phyloP scores from a whole-genome alignment of 2,329 filamentous ascomycete genomes.

The Alternaria conjuncta region DNA sequence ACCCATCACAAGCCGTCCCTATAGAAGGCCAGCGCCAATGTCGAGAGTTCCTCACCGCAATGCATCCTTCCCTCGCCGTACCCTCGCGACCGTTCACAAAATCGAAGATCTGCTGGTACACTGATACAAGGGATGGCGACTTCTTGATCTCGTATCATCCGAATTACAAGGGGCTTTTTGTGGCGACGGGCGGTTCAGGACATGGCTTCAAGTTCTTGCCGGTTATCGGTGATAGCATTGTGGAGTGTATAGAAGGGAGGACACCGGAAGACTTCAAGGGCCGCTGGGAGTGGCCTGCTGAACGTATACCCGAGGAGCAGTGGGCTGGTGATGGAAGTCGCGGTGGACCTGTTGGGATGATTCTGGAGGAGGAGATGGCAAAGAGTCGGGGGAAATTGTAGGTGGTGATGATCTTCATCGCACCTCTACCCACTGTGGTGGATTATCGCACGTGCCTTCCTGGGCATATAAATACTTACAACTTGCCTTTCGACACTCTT shows the following conservation, averaged over 20 bases:
- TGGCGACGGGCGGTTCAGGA: slow-evolving; percentile 67
- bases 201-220: slow-evolving; percentile 70
- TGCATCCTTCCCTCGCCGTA: slow-evolving; percentile 40
- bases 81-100: slow-evolving; percentile 53
- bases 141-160: slow-evolving; percentile 63
- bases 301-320: slow-evolving; percentile 46
- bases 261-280: slow-evolving; percentile 59
- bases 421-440: too few relatives aligned
- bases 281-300: slow-evolving; percentile 65
- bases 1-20: slow-evolving; percentile 43
- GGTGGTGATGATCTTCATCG: too few relatives aligned
- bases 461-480: too few relatives aligned
- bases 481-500: too few relatives aligned
- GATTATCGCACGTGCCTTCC: too few relatives aligned
- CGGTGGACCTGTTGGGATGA: slow-evolving; percentile 47
- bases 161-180: slow-evolving; percentile 58
- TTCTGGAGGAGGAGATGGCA: slow-evolving; percentile 51
- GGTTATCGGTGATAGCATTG: slow-evolving; percentile 62
- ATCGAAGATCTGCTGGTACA: slow-evolving; percentile 63
- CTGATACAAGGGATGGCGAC: slow-evolving; percentile 62
- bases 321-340: slow-evolving; percentile 50
- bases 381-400: slow-evolving; percentile 43
- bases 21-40: slow-evolving; percentile 40
- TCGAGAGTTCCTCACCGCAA: slow-evolving; percentile 38
- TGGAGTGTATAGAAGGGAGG: slow-evolving; percentile 56